A percentile compares a stretch with the other conserved stretches of the same genome.
Conservation (phyloP, 345 rosid species). For the Pseudoturritis turrita region DNA sequence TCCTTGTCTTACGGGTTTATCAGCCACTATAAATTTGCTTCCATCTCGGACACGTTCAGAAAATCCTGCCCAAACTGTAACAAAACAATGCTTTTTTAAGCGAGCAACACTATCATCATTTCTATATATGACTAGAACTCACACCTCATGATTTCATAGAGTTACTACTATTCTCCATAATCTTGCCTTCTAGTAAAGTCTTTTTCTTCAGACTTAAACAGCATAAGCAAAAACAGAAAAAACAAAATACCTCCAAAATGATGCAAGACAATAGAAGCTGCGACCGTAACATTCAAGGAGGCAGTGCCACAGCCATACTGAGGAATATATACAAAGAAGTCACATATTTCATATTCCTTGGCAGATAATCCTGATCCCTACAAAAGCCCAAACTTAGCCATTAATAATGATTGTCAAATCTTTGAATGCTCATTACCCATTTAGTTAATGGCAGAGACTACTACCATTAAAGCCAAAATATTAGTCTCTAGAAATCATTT, state of each 20-base stretch:
- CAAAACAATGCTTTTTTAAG: not conserved
- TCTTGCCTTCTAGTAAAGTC: not conserved
- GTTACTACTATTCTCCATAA: not conserved
- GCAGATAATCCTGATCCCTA: slow-evolving; percentile 92
- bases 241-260: slow-evolving; percentile 77
- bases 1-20: slow-evolving; percentile 53
- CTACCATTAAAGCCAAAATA: not conserved
- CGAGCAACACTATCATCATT: not conserved
- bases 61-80: slow-evolving; percentile 96
- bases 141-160: not conserved
- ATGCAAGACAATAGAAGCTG: slow-evolving; percentile 93
- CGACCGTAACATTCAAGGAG: slow-evolving; percentile 88
- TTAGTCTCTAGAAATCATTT: not conserved
- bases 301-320: slow-evolving; percentile 95
- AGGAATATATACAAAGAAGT: slow-evolving; percentile 86
- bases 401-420: not conserved
- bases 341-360: slow-evolving; percentile 88
- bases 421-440: not conserved
- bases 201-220: not conserved
- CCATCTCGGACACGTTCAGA: slow-evolving; percentile 79
- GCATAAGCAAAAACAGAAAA: not conserved
- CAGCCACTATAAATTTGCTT: slow-evolving; percentile 81
- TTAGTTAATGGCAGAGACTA: not conserved
- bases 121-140: not conserved
- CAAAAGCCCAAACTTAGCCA: not conserved